A percentile compares a stretch with the other conserved stretches of the same genome.
Conservation (phyloP, 2,329 filamentous ascomycete species). For the Daldinia eschscholtzii region DNA sequence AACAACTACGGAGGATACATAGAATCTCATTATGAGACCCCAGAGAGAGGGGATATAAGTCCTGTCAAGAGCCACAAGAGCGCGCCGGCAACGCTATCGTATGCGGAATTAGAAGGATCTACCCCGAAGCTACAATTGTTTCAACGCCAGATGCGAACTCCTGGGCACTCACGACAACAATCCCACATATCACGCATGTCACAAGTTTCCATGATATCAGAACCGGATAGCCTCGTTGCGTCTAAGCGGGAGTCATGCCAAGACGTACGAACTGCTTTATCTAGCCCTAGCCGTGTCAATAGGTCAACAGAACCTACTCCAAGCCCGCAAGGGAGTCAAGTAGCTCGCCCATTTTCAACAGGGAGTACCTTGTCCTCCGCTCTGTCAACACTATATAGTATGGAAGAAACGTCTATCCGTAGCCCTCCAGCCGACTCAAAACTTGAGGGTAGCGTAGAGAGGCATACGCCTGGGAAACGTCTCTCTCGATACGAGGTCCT, state of each 20-base stretch:
- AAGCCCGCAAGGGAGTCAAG: conserved; percentile 32
- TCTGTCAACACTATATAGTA: conserved; percentile 69
- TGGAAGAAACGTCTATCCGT: conserved; percentile 61
- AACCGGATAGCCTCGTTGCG: conserved; percentile 59
- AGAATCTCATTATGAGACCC: conserved; percentile 11
- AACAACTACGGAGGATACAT: conserved; percentile 2
- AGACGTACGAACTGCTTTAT: conserved; percentile 54
- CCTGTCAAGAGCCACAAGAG: conserved; percentile 51
- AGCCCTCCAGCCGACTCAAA: conserved; percentile 33
- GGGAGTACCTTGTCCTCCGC: conserved; percentile 64
- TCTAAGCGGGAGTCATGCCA: conserved; percentile 54
- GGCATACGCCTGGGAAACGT: conserved; percentile 23
- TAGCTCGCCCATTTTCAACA: conserved; percentile 43
- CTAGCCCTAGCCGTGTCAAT: conserved; percentile 60
- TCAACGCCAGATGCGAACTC: conserved; percentile 37
- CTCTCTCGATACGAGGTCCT: conserved; percentile 34
- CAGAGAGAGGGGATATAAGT: conserved; percentile 46
- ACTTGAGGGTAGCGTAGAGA: conserved; percentile 18
- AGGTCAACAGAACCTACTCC: conserved; percentile 26
- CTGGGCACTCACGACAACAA: conserved; percentile 38
- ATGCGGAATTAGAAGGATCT: conserved; percentile 44
- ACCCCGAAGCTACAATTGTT: conserved; percentile 24
- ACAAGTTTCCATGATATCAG: conserved; percentile 53
- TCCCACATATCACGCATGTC: conserved; percentile 52
- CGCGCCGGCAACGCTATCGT: conserved; percentile 46